Conservation (phyloP, 2,329 filamentous ascomycete species). For the Didymella pomorum region DNA sequence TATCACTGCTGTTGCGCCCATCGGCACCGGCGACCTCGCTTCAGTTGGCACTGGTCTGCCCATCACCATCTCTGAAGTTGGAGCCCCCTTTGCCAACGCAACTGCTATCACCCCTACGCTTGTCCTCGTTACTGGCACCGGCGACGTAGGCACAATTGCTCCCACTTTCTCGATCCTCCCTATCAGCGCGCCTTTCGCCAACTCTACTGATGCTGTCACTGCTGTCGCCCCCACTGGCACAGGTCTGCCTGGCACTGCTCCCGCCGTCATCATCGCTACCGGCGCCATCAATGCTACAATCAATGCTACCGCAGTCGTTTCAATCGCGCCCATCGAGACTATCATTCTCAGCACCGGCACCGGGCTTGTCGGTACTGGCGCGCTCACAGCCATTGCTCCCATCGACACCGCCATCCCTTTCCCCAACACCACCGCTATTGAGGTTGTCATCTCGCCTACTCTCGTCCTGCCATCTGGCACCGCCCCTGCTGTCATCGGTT, state of each 20-base stretch:
- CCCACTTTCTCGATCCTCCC: slow-evolving; percentile 9
- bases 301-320: slow-evolving; percentile 2
- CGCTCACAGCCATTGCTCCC: slow-evolving; percentile 3
- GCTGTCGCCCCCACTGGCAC: slow-evolving; percentile 5
- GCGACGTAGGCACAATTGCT: slow-evolving; percentile 8
- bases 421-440: slow-evolving; percentile 21
- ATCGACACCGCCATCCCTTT: slow-evolving; percentile 13
- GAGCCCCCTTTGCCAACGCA: slow-evolving; percentile 15
- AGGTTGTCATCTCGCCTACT: slow-evolving; percentile 12
- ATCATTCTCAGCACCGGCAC: slow-evolving; percentile 6
- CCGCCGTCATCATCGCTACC: slow-evolving; percentile 8
- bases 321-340: slow-evolving; percentile 6
- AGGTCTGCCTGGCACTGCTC: slow-evolving; percentile 3
- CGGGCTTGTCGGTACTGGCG: slow-evolving; percentile 2
- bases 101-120: slow-evolving; percentile 19
- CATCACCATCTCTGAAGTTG: slow-evolving; percentile 10
- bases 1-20: slow-evolving; percentile 10
- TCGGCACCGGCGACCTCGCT: slow-evolving; percentile 7
- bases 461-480: slow-evolving; percentile 13
- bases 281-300: slow-evolving; percentile 3
- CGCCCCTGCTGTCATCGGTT: not conserved
- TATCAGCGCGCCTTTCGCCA: slow-evolving; percentile 5
- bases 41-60: slow-evolving; percentile 19
- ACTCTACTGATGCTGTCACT: slow-evolving; percentile 6
- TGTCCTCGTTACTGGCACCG: slow-evolving; percentile 18